Evolutionary conservation across 2,329 filamentous ascomycete genomes (phyloP).

Genomic region (Neofusicoccum kwambonambiense): DNA sequence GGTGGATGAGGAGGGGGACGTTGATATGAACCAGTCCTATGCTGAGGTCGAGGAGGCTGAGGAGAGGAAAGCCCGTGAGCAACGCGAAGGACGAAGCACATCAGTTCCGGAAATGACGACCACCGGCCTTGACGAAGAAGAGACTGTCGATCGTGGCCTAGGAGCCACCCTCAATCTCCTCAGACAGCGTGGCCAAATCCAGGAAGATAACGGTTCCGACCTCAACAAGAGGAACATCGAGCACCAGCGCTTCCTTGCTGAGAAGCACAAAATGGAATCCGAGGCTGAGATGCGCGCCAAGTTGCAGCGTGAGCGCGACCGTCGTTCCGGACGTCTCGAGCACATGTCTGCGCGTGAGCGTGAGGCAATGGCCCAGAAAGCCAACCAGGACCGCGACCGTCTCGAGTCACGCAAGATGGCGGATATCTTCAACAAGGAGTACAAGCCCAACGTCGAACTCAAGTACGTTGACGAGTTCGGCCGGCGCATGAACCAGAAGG

Average conservation of each 20-base stretch:
- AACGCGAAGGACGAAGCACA: slow-evolving; percentile 44
- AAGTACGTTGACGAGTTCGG: slow-evolving; percentile 90
- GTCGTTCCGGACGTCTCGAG: slow-evolving; percentile 75
- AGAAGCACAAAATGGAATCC: slow-evolving; percentile 73
- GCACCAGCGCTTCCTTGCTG: slow-evolving; percentile 74
- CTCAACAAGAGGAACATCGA: slow-evolving; percentile 67
- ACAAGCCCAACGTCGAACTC: slow-evolving; percentile 87
- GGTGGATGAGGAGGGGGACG: slow-evolving; percentile 51
- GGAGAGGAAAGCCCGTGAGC: slow-evolving; percentile 34
- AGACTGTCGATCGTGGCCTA: slow-evolving; percentile 73
- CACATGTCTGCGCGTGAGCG: slow-evolving; percentile 88
- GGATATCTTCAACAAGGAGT: slow-evolving; percentile 81
- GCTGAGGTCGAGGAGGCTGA: slow-evolving; percentile 52
- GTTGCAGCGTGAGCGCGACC: slow-evolving; percentile 83
- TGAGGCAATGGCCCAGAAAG: slow-evolving; percentile 82
- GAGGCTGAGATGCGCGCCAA: slow-evolving; percentile 79
- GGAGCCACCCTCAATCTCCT: slow-evolving; percentile 81
- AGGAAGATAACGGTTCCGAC: slow-evolving; percentile 60
- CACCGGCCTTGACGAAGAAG: slow-evolving; percentile 81
- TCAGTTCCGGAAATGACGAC: slow-evolving; percentile 56
- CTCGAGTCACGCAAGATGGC: slow-evolving; percentile 78
- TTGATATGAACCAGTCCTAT: slow-evolving; percentile 54
- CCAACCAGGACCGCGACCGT: slow-evolving; percentile 85
- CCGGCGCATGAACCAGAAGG: slow-evolving; percentile 82
- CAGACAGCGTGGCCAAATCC: slow-evolving; percentile 78